Evolutionary conservation across 345 rosid species (phyloP), one percentile per base, ranked within the genome.

Genomic region (Citrus reticulata): DNA sequence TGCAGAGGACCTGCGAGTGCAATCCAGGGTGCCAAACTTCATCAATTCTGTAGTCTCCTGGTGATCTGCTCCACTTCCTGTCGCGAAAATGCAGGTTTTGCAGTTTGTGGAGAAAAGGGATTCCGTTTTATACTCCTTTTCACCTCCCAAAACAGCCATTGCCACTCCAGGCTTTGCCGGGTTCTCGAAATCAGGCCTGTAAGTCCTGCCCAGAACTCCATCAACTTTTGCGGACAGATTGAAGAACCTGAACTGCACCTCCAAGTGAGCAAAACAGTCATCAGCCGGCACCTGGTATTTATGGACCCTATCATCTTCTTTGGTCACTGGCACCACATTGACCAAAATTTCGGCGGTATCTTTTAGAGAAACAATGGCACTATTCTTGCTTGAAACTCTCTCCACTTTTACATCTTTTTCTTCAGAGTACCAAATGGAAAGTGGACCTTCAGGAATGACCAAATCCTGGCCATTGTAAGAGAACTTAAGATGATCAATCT

Each of bases 131-230:
- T 34, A 69, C 68, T 76, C 66, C 25, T 81, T 73, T 64, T 81
- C 83, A 2, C 80, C 80, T 1, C 80, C 80, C 79, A 81, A 25
- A 70, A 76, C 80, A 9, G 83, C 72, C 83, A 76, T 76, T 70
- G 76, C 80, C 66, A 75, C 80, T 5, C 77, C 73, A 3, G 72
- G 65, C 25, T 81, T 81, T 10, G 76, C 83, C 4, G 67, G 35
- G 70, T 71, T 81, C 77, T 69, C 83, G 17, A 60, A 76, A 70
- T 81, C 73, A 7, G 72, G 76, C 58, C 46, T 57, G 27, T 81
- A 76, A 34, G 83, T 76, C 61, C 60, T 70, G 29, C 80, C 83
- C 0, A 76, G 67, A 9, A 76, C 83, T 24, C 80, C 83, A 37
- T 80, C 72, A 16, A 80, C 77, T 16, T 76, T 70, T 0, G 72